Evolutionary conservation across 2,329 filamentous ascomycete genomes (phyloP).

Genomic region (Rhinocladiella mackenziei): DNA sequence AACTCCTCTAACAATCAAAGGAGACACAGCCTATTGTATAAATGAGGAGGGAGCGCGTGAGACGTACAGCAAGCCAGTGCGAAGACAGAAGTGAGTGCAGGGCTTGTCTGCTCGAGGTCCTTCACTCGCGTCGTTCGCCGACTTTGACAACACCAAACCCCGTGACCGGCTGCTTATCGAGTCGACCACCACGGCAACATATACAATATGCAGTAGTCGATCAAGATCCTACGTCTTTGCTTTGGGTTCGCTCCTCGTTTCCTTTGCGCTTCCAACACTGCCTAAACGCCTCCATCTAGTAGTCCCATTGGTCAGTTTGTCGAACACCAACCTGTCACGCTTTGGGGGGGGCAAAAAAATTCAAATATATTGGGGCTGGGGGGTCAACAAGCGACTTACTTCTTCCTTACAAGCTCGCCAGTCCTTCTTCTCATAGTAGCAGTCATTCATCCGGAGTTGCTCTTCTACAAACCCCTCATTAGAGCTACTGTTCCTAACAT

Average conservation of each 20-base stretch:
- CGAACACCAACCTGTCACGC: constrained; percentile 1
- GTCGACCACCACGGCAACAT: no score
- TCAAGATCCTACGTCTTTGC: constrained; percentile 56
- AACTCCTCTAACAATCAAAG: no score
- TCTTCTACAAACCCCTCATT: constrained; percentile 59
- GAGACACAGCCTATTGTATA: no score
- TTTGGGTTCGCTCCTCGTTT: constrained; percentile 76
- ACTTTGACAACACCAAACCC: constrained; percentile 19
- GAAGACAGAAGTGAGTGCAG: no score
- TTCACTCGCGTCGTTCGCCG: no score
- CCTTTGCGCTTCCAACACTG: constrained; percentile 88
- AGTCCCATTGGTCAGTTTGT: constrained; percentile 4
- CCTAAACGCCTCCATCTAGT: constrained; percentile 82
- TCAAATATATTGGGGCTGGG: no score
- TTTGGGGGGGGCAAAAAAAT: no score
- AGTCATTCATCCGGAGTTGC: constrained; percentile 87
- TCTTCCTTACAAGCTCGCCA: constrained; percentile 86
- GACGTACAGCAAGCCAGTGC: no score
- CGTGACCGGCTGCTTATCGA: no score
- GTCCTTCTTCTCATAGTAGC: constrained; percentile 93
- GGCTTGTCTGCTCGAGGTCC: no score
- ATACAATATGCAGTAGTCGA: constrained; percentile 2
- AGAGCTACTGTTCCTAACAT: not conserved
- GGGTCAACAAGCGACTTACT: no score
- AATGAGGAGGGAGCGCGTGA: no score